Evolutionary conservation across 768 basidiomycete species (phyloP).

Genomic region (Macrocybe gigantea): DNA sequence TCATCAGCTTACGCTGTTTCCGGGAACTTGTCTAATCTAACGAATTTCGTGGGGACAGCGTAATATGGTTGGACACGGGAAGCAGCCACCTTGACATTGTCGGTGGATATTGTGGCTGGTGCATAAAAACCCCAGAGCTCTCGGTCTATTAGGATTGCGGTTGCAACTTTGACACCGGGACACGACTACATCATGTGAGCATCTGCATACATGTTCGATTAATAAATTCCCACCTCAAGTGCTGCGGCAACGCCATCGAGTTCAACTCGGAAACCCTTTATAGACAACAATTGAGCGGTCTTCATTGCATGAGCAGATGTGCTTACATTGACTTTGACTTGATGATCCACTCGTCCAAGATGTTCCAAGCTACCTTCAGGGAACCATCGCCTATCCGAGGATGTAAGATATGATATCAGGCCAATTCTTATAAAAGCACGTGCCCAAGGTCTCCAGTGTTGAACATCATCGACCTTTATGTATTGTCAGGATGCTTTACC

Average conservation of each 20-base stretch:
- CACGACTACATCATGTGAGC: constrained; percentile 25
- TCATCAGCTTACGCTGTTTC: constrained; percentile 37
- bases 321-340: constrained; percentile 53
- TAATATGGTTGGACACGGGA: constrained; percentile 51
- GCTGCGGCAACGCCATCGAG: constrained; percentile 55
- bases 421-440: constrained; percentile 8
- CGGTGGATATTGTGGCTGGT: constrained; percentile 18
- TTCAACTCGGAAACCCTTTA: constrained; percentile 58
- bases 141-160: constrained; percentile 43
- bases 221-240: constrained; percentile 36
- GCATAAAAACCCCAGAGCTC: constrained; percentile 54
- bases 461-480: constrained; percentile 39
- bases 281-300: background rate
- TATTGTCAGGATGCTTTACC: background rate
- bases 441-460: constrained; percentile 56
- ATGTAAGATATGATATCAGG: background rate
- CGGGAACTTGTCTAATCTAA: constrained; percentile 40
- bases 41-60: constrained; percentile 43
- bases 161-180: constrained; percentile 36
- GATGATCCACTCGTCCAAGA: constrained; percentile 54
- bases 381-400: constrained; percentile 35
- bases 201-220: background rate
- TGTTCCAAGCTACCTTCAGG: constrained; percentile 48
- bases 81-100: background rate
- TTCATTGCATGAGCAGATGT: background rate